Conservation (phyloP, 139 green algal species). For the Picochlorum sp. region DNA sequence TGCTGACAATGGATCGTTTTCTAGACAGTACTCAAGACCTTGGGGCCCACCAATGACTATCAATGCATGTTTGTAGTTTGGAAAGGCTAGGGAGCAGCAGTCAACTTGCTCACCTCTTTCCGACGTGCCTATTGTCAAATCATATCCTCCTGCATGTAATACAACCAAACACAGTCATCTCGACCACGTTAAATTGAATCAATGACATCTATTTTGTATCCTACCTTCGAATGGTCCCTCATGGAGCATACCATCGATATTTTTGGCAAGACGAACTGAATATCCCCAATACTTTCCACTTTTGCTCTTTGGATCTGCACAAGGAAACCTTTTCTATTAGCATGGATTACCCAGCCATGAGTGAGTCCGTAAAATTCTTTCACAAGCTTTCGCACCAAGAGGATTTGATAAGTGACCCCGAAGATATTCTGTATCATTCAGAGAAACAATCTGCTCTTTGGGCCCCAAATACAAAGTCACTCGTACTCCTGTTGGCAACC, state of each 20-base stretch:
- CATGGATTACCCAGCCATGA: neutral
- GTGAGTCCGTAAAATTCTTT: neutral
- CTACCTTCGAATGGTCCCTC: constrained; percentile 37
- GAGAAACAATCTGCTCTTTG: constrained; percentile 17
- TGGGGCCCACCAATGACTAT: constrained; percentile 67
- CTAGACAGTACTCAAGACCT: constrained; percentile 50
- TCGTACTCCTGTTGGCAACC: constrained; percentile 22
- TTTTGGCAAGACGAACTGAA: constrained; percentile 55
- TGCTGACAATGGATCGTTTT: constrained; percentile 10
- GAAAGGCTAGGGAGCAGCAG: constrained; percentile 40
- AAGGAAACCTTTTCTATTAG: neutral
- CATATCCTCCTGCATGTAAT: constrained; percentile 43
- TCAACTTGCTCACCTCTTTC: constrained; percentile 38
- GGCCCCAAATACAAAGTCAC: constrained; percentile 58
- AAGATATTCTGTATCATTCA: constrained; percentile 46
- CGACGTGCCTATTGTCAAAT: constrained; percentile 63
- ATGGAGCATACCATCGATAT: constrained; percentile 46
- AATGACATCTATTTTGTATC: neutral
- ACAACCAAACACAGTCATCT: constrained; percentile 4
- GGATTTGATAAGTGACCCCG: constrained; percentile 30
- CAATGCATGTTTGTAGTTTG: constrained; percentile 60
- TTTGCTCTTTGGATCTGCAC: constrained; percentile 36
- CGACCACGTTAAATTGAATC: neutral
- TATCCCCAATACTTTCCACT: constrained; percentile 83
- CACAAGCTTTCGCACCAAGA: neutral